phyloP scores from a whole-genome alignment of 345 rosid genomes.

The Sonneratia caseolaris region DNA sequence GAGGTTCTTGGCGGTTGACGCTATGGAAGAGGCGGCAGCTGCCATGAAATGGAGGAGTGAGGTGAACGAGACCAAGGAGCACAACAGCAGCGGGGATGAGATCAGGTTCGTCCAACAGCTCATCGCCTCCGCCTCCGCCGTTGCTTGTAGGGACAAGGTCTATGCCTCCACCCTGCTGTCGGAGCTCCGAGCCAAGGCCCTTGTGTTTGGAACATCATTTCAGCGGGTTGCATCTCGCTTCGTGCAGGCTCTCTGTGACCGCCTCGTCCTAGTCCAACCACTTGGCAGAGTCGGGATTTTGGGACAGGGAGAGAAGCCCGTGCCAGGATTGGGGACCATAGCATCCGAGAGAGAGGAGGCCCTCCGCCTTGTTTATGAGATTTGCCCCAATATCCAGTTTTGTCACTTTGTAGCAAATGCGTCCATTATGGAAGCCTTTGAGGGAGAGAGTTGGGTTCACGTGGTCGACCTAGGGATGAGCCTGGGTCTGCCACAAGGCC shows the following conservation, averaged over 20 bases:
- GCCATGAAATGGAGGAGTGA: constrained; percentile 12
- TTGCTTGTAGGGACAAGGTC: constrained; percentile 42
- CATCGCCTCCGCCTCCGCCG: constrained; percentile 44
- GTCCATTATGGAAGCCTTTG: constrained; percentile 42
- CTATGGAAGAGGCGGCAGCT: constrained; percentile 34
- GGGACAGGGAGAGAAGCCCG: neutral
- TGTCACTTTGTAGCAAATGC: constrained; percentile 37
- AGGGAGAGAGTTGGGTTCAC: constrained; percentile 53
- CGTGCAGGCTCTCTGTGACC: constrained; percentile 36
- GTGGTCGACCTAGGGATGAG: constrained; percentile 41
- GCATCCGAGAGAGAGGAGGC: constrained; percentile 32
- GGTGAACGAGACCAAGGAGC: constrained; percentile 14
- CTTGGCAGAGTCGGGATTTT: constrained; percentile 22
- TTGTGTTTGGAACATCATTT: constrained; percentile 36
- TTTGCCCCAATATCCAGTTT: constrained; percentile 42
- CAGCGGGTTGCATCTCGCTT: constrained; percentile 44
- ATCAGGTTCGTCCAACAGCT: constrained; percentile 46
- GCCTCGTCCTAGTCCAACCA: constrained; percentile 32
- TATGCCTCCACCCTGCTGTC: constrained; percentile 33
- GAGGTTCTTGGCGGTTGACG: constrained; percentile 33
- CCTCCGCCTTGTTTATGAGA: constrained; percentile 27
- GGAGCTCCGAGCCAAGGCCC: constrained; percentile 30
- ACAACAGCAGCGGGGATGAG: constrained; percentile 16
- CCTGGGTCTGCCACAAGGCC: constrained; percentile 26
- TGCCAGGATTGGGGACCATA: neutral